phyloP scores from a whole-genome alignment of 192 early-diverging fungal genomes.

The Mortierella claussenii region DNA sequence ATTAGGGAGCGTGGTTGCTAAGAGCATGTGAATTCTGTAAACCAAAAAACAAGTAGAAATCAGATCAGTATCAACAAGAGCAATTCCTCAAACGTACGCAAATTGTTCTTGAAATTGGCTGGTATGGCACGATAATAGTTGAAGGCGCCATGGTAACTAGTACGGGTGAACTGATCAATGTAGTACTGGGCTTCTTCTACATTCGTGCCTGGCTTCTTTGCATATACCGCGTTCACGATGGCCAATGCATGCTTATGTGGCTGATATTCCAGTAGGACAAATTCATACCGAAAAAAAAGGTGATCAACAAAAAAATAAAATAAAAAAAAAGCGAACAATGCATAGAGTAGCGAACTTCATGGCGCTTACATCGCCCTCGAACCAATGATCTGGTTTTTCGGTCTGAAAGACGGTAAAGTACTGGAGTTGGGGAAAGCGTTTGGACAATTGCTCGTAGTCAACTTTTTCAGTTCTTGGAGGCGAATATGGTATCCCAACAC shows the following conservation, averaged over 20 bases:
- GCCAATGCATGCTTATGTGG: neutral
- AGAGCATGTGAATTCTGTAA: too few relatives aligned
- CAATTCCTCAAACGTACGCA: too few relatives aligned
- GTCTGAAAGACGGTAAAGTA: slow-evolving; percentile 10
- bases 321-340: too few relatives aligned
- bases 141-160: slow-evolving; percentile 62
- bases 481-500: slow-evolving; percentile 1
- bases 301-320: too few relatives aligned
- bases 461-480: neutral
- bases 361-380: slow-evolving; percentile 10
- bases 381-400: neutral
- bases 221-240: neutral
- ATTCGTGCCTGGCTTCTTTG: slow-evolving; percentile 12
- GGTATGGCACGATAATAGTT: slow-evolving; percentile 63
- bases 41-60: too few relatives aligned
- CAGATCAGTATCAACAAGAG: too few relatives aligned
- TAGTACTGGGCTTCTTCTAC: slow-evolving; percentile 63
- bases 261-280: neutral
- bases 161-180: slow-evolving; percentile 36
- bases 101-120: slow-evolving; percentile 3
- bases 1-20: too few relatives aligned
- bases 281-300: too few relatives aligned
- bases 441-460: neutral
- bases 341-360: too few relatives aligned
- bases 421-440: neutral